Conservation (phyloP, 2,329 filamentous ascomycete species). For the Aspergillus quadrilineatus region DNA sequence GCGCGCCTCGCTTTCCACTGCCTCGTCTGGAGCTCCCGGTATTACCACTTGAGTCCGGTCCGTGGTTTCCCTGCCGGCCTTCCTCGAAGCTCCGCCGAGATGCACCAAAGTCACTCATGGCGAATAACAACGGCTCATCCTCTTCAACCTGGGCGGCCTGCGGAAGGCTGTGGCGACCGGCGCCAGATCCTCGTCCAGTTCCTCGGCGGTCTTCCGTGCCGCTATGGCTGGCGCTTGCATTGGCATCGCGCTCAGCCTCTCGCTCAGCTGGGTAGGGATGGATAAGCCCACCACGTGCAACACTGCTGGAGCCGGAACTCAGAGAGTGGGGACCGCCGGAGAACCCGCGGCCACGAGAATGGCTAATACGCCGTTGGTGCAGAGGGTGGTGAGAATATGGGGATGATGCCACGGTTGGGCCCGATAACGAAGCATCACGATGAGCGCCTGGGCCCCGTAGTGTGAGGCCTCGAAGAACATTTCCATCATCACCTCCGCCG, state of each 20-base stretch:
- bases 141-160: slow-evolving; percentile 37
- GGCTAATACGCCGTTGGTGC: slow-evolving; percentile 41
- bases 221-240: slow-evolving; percentile 42
- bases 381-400: slow-evolving; percentile 34
- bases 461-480: slow-evolving; percentile 18
- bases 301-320: slow-evolving; percentile 41
- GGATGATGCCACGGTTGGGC: slow-evolving; percentile 28
- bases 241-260: slow-evolving; percentile 40
- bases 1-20: slow-evolving; percentile 37
- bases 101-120: slow-evolving; percentile 48
- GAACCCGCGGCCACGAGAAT: slow-evolving; percentile 38
- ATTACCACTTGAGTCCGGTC: slow-evolving; percentile 28
- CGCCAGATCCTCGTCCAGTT: slow-evolving; percentile 35
- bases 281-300: slow-evolving; percentile 36
- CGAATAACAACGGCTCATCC: slow-evolving; percentile 47
- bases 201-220: slow-evolving; percentile 38
- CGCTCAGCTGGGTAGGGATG: slow-evolving; percentile 35
- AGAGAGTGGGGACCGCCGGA: slow-evolving; percentile 40
- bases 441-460: slow-evolving; percentile 22
- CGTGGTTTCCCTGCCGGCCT: slow-evolving; percentile 34
- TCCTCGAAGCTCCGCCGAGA: slow-evolving; percentile 46
- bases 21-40: slow-evolving; percentile 33
- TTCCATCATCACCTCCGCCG: slow-evolving; percentile 21
- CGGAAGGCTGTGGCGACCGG: slow-evolving; percentile 31
- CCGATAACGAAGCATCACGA: slow-evolving; percentile 24